These are phyloP conservation scores for Olyra latifolia DNA, from an alignment of 176 grass and related monocot genomes.

Conservation along the genomic window DNA sequence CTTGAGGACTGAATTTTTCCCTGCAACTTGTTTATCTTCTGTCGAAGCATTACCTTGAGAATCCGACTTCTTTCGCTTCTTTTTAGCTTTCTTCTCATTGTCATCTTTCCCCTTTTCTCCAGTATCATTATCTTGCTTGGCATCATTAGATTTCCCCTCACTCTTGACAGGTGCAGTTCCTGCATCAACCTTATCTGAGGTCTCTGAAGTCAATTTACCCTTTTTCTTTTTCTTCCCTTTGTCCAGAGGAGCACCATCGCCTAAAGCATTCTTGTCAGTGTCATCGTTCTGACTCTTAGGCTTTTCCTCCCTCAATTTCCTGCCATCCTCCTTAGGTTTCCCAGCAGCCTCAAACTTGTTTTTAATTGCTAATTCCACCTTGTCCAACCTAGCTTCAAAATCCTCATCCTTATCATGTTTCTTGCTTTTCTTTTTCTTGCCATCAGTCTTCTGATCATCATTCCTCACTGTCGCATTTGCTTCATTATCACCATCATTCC, in stretches of 20 bases:
- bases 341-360: constrained; percentile 18
- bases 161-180: constrained; percentile 12
- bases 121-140: constrained; percentile 11
- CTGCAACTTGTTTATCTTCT: constrained; percentile 41
- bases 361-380: constrained; percentile 13
- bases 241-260: constrained; percentile 24
- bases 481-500: background rate
- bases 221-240: constrained; percentile 74
- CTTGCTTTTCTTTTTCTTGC: constrained; percentile 59
- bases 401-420: constrained; percentile 44
- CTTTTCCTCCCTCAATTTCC: constrained; percentile 28
- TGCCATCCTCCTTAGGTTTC: constrained; percentile 30
- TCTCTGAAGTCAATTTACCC: constrained; percentile 35
- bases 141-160: constrained; percentile 14
- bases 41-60: constrained; percentile 51
- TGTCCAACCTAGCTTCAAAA: constrained; percentile 39
- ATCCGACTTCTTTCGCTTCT: constrained; percentile 48
- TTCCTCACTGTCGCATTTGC: constrained; percentile 1
- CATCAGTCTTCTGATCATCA: constrained; percentile 16
- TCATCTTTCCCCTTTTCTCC: constrained; percentile 14
- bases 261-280: background rate
- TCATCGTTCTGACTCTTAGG: constrained; percentile 11
- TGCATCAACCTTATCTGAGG: constrained; percentile 31
- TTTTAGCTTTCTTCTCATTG: constrained; percentile 48
- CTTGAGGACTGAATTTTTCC: constrained; percentile 34